Conservation (phyloP, 352 stramenopile genomes). For the Globisporangium mamillatum region DNA sequence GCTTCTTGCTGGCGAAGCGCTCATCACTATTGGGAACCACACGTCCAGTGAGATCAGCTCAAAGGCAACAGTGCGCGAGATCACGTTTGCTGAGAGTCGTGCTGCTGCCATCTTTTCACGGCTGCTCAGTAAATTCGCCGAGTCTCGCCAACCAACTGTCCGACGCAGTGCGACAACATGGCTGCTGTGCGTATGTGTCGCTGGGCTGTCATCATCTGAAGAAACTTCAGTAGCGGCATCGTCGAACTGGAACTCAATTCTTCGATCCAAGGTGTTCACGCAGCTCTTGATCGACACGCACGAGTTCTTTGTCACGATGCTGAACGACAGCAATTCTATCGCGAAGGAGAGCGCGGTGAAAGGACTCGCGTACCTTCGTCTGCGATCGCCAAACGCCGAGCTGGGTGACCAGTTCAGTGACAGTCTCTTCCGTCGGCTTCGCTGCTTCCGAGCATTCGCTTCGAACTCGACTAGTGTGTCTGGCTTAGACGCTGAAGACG, state of each 20-base stretch:
- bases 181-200: conserved; percentile 67
- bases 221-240: neutral
- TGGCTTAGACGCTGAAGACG: conserved; percentile 26
- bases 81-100: conserved; percentile 25
- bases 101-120: conserved; percentile 37
- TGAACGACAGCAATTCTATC: conserved; percentile 67
- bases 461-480: conserved; percentile 23
- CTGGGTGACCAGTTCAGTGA: conserved; percentile 69
- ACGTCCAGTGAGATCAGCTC: conserved; percentile 20
- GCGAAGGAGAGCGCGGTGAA: conserved; percentile 79
- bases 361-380: conserved; percentile 64
- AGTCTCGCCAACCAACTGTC: conserved; percentile 36
- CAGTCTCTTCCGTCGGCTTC: conserved; percentile 70
- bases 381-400: conserved; percentile 48
- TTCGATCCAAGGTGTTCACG: conserved; percentile 27
- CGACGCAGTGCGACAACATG: conserved; percentile 60
- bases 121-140: conserved; percentile 34
- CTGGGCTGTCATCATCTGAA: conserved; percentile 26
- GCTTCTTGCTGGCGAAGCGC: conserved; percentile 44
- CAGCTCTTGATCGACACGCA: conserved; percentile 43
- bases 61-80: neutral
- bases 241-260: conserved; percentile 36
- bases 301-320: conserved; percentile 78
- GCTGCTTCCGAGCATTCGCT: conserved; percentile 74
- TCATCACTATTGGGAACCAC: conserved; percentile 54